These are phyloP conservation scores for Arachis hypogaea DNA, from an alignment of 306 rosid species.

Conservation along the genomic window DNA sequence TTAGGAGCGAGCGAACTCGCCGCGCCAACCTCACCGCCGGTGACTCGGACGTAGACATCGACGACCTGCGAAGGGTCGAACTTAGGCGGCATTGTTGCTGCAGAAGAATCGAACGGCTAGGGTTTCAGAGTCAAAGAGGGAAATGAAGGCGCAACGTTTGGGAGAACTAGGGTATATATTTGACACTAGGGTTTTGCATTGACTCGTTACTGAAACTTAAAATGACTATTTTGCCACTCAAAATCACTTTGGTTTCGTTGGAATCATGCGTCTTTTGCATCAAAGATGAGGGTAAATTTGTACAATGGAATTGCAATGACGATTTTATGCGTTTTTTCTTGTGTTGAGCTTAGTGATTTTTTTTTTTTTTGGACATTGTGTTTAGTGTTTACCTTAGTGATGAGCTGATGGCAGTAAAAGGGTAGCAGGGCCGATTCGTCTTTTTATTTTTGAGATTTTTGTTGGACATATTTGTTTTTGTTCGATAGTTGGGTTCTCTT, in stretches of 20 bases:
- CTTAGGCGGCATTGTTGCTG: constrained; percentile 77
- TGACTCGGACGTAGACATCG: constrained; percentile 76
- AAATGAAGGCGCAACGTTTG: background rate
- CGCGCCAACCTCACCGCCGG: constrained; percentile 89
- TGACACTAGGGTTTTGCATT: constrained; percentile 38
- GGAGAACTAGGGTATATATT: constrained; percentile 7
- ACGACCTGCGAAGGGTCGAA: constrained; percentile 78
- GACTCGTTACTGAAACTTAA: background rate
- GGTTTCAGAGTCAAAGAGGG: constrained; percentile 3
- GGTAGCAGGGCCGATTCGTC: too few relatives aligned
- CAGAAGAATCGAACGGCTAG: constrained; percentile 9
- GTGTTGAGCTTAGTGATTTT: too few relatives aligned
- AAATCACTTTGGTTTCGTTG: background rate
- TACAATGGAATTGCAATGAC: background rate
- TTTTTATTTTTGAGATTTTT: too few relatives aligned
- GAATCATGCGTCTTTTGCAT: background rate
- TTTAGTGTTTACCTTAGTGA: background rate
- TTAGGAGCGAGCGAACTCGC: constrained; percentile 91
- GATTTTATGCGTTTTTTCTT: background rate
- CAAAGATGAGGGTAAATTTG: constrained; percentile 9
- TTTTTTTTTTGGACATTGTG: background rate
- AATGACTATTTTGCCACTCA: constrained; percentile 20
- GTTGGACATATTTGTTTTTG: too few relatives aligned
- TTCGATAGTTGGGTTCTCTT: too few relatives aligned
- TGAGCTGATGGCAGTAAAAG: background rate